phyloP scores from a whole-genome alignment of 495 filamentous ascomycete genomes.

The Penicillium ucsense region DNA sequence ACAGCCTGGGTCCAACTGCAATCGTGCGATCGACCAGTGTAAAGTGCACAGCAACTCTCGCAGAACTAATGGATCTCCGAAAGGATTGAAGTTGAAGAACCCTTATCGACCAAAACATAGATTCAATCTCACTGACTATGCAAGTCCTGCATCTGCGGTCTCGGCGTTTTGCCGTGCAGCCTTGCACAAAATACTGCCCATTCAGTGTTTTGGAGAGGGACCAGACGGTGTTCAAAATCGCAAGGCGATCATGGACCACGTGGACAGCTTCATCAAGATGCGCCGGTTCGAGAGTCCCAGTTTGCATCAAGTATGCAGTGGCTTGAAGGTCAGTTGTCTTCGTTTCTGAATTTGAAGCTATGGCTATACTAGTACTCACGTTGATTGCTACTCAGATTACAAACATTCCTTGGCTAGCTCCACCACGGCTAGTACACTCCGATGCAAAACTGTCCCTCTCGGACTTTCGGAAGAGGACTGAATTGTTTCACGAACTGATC shows the following conservation, averaged over 20 bases:
- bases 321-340: slow-evolving; percentile 52
- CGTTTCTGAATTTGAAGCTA: not conserved
- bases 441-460: slow-evolving; percentile 52
- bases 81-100: not conserved
- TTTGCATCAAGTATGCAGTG: slow-evolving; percentile 68
- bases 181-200: slow-evolving; percentile 63
- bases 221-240: slow-evolving; percentile 47
- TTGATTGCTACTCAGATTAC: slow-evolving; percentile 40
- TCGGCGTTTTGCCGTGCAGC: slow-evolving; percentile 85
- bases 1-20: slow-evolving; percentile 6
- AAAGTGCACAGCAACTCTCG: not conserved
- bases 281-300: slow-evolving; percentile 73
- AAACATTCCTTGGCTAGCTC: slow-evolving; percentile 62
- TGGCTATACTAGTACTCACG: slow-evolving; percentile 3
- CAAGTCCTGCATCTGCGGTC: slow-evolving; percentile 58
- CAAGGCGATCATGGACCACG: slow-evolving; percentile 46
- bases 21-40: too few relatives aligned
- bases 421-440: slow-evolving; percentile 23
- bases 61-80: not conserved
- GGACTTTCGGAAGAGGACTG: slow-evolving; percentile 65
- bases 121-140: slow-evolving; percentile 52
- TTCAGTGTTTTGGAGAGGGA: slow-evolving; percentile 61
- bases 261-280: slow-evolving; percentile 68
- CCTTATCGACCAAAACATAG: slow-evolving; percentile 8
- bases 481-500: slow-evolving; percentile 74